Conservation (phyloP, 2,329 filamentous ascomycete species). For the Penicillium vulpinum region DNA sequence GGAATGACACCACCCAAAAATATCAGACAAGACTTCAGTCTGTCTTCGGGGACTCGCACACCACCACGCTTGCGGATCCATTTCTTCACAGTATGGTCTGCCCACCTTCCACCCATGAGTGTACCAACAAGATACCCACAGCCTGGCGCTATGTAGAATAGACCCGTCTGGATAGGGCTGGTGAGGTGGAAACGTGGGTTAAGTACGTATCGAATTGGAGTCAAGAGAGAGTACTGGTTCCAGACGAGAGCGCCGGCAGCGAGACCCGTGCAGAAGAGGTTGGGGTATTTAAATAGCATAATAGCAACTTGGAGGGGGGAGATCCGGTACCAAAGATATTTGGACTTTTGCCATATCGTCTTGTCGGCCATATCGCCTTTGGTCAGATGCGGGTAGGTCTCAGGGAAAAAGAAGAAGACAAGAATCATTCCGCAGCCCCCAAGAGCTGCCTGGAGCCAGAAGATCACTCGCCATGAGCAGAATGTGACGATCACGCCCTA, state of each 20-base stretch:
- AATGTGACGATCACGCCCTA: conserved; percentile 77
- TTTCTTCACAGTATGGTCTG: conserved; percentile 65
- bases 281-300: conserved; percentile 66
- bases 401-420: conserved; percentile 67
- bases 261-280: conserved; percentile 63
- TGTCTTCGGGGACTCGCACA: conserved; percentile 66
- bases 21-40: conserved; percentile 60
- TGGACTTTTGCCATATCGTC: conserved; percentile 50
- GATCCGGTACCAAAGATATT: conserved; percentile 61
- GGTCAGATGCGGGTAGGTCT: conserved; percentile 68
- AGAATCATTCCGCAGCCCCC: conserved; percentile 61
- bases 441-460: conserved; percentile 73
- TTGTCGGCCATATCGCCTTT: conserved; percentile 63
- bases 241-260: conserved; percentile 66
- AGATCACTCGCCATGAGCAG: conserved; percentile 70
- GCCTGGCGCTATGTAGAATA: conserved; percentile 75
- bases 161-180: conserved; percentile 64
- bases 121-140: conserved; percentile 69
- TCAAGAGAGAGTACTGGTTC: conserved; percentile 72
- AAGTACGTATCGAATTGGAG: conserved; percentile 69
- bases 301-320: conserved; percentile 65
- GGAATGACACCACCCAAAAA: conserved; percentile 62
- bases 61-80: conserved; percentile 62
- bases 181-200: conserved; percentile 72
- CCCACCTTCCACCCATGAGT: conserved; percentile 70